Base-by-base conservation (phyloP, 345 rosid genomes). In the Gossypium longicalyx region DNA sequence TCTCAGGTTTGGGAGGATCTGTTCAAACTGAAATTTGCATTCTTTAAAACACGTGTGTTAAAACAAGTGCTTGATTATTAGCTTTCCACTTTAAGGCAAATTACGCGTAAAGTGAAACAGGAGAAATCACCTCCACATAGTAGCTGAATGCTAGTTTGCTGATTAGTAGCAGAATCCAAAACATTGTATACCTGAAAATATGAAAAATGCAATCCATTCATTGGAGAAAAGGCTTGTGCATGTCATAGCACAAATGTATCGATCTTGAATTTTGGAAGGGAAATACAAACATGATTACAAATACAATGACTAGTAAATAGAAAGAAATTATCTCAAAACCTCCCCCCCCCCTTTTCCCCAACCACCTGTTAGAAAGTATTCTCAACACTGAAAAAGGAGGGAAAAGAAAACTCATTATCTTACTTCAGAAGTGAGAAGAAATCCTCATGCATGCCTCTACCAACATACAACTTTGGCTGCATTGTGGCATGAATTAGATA, bases 101-200 rank as follows among this genome's bases (percentile, higher is more conserved):
- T 62, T 70, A 70, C 38, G 51, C 29, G 62, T 29, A 53, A 81
- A 64, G 19, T 23, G 54, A 65, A 66, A 23, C 13, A 8, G 63
- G 56, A 70, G 63, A 78, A 76, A 54, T 74, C 77, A 93, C 98
- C 99, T 95, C 98, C 81, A 95, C 93, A 79, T 91, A 95, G 83
- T 90, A 95, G 92, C 99, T 95, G 86, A 95, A 93, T 53, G 97
- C 97, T 67, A 95, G 88, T 88, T 95, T 95, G 94, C 97, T 80
- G 45, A 93, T 87, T 69, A 95, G 84, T 67, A 95, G 82, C 89
- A 93, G 58, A 87, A 91, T 85, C 99, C 99, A 95, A 73, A 95
- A 93, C 74, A 90, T 75, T 45, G 99, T 91, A 83, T 95, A 95
- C 93, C 99, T 95, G 84, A 65, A 41, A 44, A 79, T 34, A 82